These are phyloP conservation scores for Wilcoxina mikolae DNA, from an alignment of 495 filamentous ascomycete genomes.

Conservation along the genomic window DNA sequence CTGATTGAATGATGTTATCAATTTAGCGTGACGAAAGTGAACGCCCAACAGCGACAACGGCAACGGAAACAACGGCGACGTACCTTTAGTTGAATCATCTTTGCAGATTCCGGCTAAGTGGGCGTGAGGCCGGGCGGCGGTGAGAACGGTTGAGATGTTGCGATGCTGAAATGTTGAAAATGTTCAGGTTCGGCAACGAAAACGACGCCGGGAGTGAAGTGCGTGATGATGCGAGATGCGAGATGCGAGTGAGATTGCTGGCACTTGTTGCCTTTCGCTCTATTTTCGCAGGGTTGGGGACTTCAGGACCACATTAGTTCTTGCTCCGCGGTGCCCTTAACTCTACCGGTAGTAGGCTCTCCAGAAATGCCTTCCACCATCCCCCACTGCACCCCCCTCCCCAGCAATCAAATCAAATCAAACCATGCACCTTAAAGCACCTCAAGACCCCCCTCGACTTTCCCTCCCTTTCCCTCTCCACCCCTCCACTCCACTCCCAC, in stretches of 20 bases:
- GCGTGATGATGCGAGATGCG: neutral
- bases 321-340: too few species aligned
- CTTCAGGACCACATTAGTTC: too few species aligned
- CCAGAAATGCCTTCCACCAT: too few species aligned
- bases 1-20: conserved; percentile 34
- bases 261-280: too few species aligned
- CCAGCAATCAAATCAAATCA: neutral
- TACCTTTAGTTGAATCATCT: conserved; percentile 98
- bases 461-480: conserved; percentile 7
- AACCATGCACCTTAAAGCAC: neutral
- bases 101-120: conserved; percentile 37
- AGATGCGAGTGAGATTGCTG: neutral
- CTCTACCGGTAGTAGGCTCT: too few species aligned
- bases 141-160: conserved; percentile 3
- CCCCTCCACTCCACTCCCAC: neutral
- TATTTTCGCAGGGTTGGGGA: too few species aligned
- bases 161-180: neutral
- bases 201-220: neutral
- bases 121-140: neutral
- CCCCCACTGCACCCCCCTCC: neutral
- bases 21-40: neutral
- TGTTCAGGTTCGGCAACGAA: neutral
- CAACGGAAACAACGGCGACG: neutral
- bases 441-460: conserved; percentile 4
- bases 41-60: neutral